These are phyloP conservation scores for Russula compacta DNA, from an alignment of 768 basidiomycete genomes.

Conservation along the genomic window DNA sequence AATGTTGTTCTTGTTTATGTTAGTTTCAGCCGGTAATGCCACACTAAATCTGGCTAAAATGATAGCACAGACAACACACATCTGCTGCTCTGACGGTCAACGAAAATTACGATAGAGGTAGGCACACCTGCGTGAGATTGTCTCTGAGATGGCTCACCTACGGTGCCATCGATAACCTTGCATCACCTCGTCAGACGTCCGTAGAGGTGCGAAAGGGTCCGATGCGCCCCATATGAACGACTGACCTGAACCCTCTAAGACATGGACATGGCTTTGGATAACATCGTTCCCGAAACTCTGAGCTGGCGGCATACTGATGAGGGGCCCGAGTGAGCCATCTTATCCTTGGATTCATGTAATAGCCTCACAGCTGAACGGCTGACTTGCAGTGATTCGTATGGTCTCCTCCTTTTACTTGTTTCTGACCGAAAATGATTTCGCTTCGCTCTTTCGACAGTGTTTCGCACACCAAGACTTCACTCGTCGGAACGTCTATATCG, in stretches of 20 bases:
- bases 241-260: conserved; percentile 36
- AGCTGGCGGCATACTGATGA: conserved; percentile 86
- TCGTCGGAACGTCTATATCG: conserved; percentile 75
- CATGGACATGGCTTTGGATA: conserved; percentile 92
- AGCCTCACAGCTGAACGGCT: neutral
- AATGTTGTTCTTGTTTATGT: conserved; percentile 87
- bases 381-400: conserved; percentile 9
- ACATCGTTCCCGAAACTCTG: conserved; percentile 75
- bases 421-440: neutral
- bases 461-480: conserved; percentile 83
- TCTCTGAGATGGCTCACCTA: neutral
- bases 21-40: conserved; percentile 23
- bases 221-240: conserved; percentile 20
- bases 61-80: conserved; percentile 52
- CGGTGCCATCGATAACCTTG: neutral
- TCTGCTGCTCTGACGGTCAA: conserved; percentile 76
- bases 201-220: conserved; percentile 29
- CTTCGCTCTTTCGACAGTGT: conserved; percentile 38
- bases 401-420: neutral
- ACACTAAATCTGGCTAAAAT: neutral
- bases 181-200: conserved; percentile 29
- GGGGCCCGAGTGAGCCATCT: conserved; percentile 67
- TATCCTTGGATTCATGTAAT: neutral
- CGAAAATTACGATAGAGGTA: conserved; percentile 82
- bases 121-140: neutral